Evolutionary conservation across 495 filamentous ascomycete species (phyloP), one percentile per base, ranked within the genome.

Genomic region (Penicillium goetzii): DNA sequence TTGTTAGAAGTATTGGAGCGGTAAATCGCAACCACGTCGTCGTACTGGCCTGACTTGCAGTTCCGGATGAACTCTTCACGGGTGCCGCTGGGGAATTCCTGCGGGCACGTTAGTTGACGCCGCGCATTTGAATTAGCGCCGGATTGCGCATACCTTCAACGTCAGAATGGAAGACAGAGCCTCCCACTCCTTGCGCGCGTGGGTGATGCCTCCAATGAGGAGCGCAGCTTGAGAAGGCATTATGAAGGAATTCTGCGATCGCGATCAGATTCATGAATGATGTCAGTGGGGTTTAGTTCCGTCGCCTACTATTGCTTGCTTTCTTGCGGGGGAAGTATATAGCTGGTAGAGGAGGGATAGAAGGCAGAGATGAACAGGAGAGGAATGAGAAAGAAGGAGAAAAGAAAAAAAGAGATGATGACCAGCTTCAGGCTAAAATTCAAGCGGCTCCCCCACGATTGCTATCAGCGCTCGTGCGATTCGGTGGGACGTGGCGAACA

Each of bases 1-100:
- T 84, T 74, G 28, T 78, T 84, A n/a, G 85, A 88, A 38, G 76
- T 74, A 60, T 86, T 87, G 26, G 84, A 87, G 26, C 86, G 76
- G 60, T 87, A 87, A 53, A 88, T 80, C 2, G 74, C 86, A 6
- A 83, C 74, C 2, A 88, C 81, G 54, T 86, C 84, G 49, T 86
- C 80, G 62, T 85, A 87, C 60, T 80, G 73, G 21, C 86, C 85
- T 11, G 76, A 64, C 61, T 79, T 78, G 69, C 81, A 85, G 61
- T 83, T 81, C 47, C 75, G 64, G 53, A 87, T 69, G 67, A 86
- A 86, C 21, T 83, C 78, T 52, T 81, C 76, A 40, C 85, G 75
- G 15, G 76, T 82, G 8, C 82, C 85, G 4, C 70, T 70, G 32
- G 76, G 79, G 64, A 87, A 83, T 78, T 85, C 79, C 86, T 89